A percentile compares a stretch with the other conserved stretches of the same genome.
Conservation (phyloP, 164 flowering plant species). For the Stephania japonica region DNA sequence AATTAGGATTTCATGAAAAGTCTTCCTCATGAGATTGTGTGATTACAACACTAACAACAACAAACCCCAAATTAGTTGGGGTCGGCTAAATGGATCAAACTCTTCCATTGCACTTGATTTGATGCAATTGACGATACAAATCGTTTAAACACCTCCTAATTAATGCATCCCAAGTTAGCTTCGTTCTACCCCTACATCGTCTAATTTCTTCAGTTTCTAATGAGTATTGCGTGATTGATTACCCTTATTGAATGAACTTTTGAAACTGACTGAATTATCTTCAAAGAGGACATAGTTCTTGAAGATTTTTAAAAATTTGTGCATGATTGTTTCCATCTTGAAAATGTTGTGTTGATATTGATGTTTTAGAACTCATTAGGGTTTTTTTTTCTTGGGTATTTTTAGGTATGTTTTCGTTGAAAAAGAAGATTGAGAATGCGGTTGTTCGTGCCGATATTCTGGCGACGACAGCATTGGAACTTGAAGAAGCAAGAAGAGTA, state of each 20-base stretch:
- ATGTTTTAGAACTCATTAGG: neutral
- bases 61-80: too few species aligned
- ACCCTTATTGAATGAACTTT: neutral
- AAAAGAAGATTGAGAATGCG: slow-evolving; percentile 73
- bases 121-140: too few species aligned
- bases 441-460: slow-evolving; percentile 61
- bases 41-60: too few species aligned
- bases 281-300: neutral
- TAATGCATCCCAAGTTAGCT: too few species aligned
- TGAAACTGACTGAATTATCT: neutral
- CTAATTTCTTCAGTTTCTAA: too few species aligned
- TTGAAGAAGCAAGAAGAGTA: slow-evolving; percentile 56
- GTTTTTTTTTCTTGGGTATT: neutral
- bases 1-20: too few species aligned
- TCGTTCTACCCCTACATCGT: too few species aligned
- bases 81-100: too few species aligned
- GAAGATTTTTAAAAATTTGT: neutral
- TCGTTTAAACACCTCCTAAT: too few species aligned
- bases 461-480: slow-evolving; percentile 53
- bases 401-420: slow-evolving; percentile 63
- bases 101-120: too few species aligned
- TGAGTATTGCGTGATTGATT: neutral
- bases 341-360: neutral
- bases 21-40: too few species aligned
- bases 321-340: neutral